A percentile compares a stretch with the other conserved stretches of the same genome.
Evolutionary conservation across 305 asterid species (phyloP).

Genomic region (Solanum hybrid): DNA sequence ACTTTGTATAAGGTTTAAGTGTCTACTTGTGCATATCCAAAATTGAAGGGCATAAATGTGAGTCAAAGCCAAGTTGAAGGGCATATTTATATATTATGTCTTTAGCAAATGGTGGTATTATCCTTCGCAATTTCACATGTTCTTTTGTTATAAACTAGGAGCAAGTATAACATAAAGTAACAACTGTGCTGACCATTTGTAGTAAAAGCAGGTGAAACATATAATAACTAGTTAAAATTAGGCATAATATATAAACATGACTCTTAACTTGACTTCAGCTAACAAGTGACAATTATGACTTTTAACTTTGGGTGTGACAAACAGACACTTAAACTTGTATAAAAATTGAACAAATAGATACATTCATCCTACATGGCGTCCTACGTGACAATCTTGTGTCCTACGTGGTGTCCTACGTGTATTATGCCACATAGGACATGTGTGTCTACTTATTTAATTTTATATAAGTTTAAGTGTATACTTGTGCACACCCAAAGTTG

Average conservation of each 20-base stretch:
- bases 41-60: too few relatives aligned
- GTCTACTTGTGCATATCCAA: too few relatives aligned
- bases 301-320: background rate
- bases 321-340: background rate
- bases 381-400: background rate
- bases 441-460: background rate
- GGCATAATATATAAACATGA: background rate
- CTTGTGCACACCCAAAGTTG: rapidly evolving
- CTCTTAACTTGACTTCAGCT: too few relatives aligned
- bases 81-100: too few relatives aligned
- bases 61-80: too few relatives aligned
- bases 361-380: background rate
- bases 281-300: rapidly evolving
- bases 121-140: background rate
- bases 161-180: background rate
- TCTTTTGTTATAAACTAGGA: background rate
- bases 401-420: too few relatives aligned
- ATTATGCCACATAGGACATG: background rate
- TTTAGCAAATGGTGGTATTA: background rate
- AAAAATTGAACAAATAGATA: background rate
- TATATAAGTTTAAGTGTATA: too few relatives aligned
- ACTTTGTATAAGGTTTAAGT: too few relatives aligned
- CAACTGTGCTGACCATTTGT: background rate
- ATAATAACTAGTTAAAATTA: background rate
- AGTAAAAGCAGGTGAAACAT: too few relatives aligned